Evolutionary conservation across 441 rosid genomes (phyloP).

Genomic region (Cnidoscolus chayamansa): DNA sequence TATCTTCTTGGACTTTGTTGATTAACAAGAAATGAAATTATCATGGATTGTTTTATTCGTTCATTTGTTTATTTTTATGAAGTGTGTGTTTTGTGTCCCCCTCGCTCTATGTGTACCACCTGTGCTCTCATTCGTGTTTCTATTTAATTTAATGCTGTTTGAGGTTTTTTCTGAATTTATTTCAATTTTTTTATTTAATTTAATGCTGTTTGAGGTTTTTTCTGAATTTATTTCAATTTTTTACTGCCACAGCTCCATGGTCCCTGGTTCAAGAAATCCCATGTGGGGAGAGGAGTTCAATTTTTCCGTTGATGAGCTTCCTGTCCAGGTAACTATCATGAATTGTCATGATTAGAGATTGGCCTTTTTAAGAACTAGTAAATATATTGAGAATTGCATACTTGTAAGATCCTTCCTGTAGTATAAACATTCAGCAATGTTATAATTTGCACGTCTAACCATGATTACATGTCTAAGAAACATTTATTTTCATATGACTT

Average conservation of each 20-base stretch:
- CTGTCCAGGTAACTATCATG: conserved; percentile 63
- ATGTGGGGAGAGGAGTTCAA: conserved; percentile 99
- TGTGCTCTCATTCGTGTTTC: not conserved
- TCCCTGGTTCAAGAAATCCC: conserved; percentile 98
- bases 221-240: conserved; percentile 9
- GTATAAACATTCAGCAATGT: not conserved
- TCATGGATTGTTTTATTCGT: no score
- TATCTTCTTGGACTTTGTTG: not conserved
- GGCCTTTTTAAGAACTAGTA: not conserved
- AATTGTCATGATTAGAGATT: conserved; percentile 11
- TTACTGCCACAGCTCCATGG: conserved; percentile 71
- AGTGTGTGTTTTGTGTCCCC: not conserved
- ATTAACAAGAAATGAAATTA: not conserved
- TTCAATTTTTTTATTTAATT: conserved; percentile 1
- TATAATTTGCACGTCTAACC: not conserved
- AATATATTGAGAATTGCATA: not conserved
- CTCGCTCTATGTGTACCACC: not conserved
- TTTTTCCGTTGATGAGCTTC: conserved; percentile 86
- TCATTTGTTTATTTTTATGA: not conserved
- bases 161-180: conserved; percentile 7
- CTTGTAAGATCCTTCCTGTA: not conserved
- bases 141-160: not conserved
- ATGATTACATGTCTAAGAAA: not conserved
- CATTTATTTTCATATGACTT: not conserved
- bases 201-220: not conserved